Percentiles rank a stretch among this genome's conserved stretches.
Conservation (phyloP, 1,284 basidiomycete genomes). For the Phylloporus gajari region DNA sequence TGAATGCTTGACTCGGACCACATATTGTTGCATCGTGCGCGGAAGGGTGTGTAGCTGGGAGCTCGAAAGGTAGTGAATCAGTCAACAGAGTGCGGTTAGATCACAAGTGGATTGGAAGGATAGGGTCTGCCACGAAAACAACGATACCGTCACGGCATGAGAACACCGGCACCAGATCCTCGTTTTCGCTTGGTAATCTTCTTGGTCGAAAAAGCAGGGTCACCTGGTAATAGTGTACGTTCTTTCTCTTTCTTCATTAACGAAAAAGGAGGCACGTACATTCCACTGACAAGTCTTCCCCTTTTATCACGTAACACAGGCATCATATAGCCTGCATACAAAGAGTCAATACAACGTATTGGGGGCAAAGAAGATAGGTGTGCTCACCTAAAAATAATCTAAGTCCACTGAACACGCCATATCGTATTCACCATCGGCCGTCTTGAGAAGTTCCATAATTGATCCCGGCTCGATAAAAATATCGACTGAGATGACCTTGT, state of each 20-base stretch:
- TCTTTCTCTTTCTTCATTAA: not conserved
- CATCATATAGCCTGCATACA: slow-evolving; percentile 31
- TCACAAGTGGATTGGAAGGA: slow-evolving; percentile 50
- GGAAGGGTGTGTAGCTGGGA: slow-evolving; percentile 31
- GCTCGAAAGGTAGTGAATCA: slow-evolving; percentile 28
- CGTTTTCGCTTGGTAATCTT: slow-evolving; percentile 46
- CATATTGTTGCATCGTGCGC: slow-evolving; percentile 16
- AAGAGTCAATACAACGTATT: not conserved
- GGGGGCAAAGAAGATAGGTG: not conserved
- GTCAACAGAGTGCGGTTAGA: slow-evolving; percentile 44
- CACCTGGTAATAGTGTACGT: slow-evolving; percentile 45
- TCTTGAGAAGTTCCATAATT: slow-evolving; percentile 58
- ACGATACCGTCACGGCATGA: slow-evolving; percentile 72
- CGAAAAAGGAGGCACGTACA: slow-evolving; percentile 19
- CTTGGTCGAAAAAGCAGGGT: slow-evolving; percentile 61
- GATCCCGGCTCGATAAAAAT: slow-evolving; percentile 58
- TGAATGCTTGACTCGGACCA: slow-evolving; percentile 44
- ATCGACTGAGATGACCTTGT: slow-evolving; percentile 61
- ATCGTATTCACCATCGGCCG: slow-evolving; percentile 59
- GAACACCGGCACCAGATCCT: slow-evolving; percentile 60
- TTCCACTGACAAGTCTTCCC: slow-evolving; percentile 27
- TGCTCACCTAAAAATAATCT: slow-evolving; percentile 48
- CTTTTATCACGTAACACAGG: slow-evolving; percentile 40
- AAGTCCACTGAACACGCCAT: slow-evolving; percentile 68
- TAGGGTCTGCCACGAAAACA: slow-evolving; percentile 58